These are phyloP conservation scores for Apiotrichum sp. DNA, from an alignment of 1,284 basidiomycete genomes.

Conservation along the genomic window DNA sequence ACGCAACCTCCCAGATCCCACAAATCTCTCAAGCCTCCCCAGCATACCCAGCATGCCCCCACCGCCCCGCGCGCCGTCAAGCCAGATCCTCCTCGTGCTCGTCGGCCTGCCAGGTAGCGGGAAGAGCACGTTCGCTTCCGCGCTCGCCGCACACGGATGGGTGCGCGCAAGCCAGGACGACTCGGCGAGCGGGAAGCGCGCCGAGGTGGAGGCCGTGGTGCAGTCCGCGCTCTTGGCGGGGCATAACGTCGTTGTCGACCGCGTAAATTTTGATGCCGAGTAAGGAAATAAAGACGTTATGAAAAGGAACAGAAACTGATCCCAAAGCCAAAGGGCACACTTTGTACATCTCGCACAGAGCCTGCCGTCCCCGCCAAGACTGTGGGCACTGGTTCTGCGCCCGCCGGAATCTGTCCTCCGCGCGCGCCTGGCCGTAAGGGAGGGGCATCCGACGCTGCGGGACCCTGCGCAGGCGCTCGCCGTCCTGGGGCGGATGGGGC, in stretches of 20 bases:
- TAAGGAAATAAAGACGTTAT: slow-evolving; percentile 17
- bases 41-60: too few species aligned
- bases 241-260: slow-evolving; percentile 42
- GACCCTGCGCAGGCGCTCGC: slow-evolving; percentile 31
- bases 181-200: slow-evolving; percentile 29
- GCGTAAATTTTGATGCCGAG: slow-evolving; percentile 41
- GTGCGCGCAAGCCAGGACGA: slow-evolving; percentile 45
- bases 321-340: slow-evolving; percentile 40
- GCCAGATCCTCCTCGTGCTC: slow-evolving; percentile 37
- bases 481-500: slow-evolving; percentile 36
- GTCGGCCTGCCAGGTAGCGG: slow-evolving; percentile 43
- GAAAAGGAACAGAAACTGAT: neutral
- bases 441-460: slow-evolving; percentile 40
- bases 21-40: too few species aligned
- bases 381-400: slow-evolving; percentile 21
- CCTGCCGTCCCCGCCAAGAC: slow-evolving; percentile 11
- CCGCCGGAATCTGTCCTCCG: slow-evolving; percentile 25
- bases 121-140: slow-evolving; percentile 40
- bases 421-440: slow-evolving; percentile 24
- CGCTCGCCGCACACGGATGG: slow-evolving; percentile 31
- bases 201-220: slow-evolving; percentile 39
- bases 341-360: slow-evolving; percentile 21
- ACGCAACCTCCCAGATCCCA: too few species aligned
- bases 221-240: slow-evolving; percentile 26
- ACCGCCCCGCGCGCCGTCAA: too few species aligned